These are phyloP conservation scores for Amanita pallidorosea DNA, from an alignment of 768 basidiomycete genomes.

Conservation along the genomic window DNA sequence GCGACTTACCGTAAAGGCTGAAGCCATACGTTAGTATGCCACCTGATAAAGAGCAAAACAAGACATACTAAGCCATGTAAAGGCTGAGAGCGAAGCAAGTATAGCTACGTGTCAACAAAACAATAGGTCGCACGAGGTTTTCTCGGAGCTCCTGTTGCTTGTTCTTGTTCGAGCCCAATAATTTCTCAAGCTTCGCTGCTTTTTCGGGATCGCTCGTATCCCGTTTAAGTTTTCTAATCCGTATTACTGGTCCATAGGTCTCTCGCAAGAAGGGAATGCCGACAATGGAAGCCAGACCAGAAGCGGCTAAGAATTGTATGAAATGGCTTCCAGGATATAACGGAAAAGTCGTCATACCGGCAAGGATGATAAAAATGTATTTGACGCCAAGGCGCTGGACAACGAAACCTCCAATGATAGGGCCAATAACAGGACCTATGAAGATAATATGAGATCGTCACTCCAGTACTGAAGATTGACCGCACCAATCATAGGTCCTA, in stretches of 20 bases:
- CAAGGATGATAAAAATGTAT: constrained; percentile 49
- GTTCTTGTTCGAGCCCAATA: constrained; percentile 15
- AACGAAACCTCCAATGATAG: constrained; percentile 58
- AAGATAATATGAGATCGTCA: background rate
- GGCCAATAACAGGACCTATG: constrained; percentile 45
- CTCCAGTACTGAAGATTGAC: background rate
- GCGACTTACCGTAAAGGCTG: constrained; percentile 40
- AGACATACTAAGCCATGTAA: constrained; percentile 57
- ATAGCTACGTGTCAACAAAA: constrained; percentile 48
- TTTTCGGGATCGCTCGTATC: constrained; percentile 34
- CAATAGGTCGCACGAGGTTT: constrained; percentile 50
- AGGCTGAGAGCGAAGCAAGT: constrained; percentile 63
- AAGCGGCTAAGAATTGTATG: constrained; percentile 19
- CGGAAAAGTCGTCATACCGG: constrained; percentile 16
- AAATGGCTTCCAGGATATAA: background rate
- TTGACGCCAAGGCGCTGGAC: constrained; percentile 45
- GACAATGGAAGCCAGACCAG: constrained; percentile 29
- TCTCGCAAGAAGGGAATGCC: constrained; percentile 60
- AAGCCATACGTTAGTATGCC: background rate
- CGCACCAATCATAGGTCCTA: constrained; percentile 53
- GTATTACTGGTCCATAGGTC: constrained; percentile 68
- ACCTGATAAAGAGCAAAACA: background rate
- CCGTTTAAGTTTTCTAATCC: constrained; percentile 28
- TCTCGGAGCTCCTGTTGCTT: constrained; percentile 38
- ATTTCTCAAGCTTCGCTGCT: constrained; percentile 7